These are phyloP conservation scores for Cladophialophora exuberans DNA, from an alignment of 2,329 filamentous ascomycete genomes.

Conservation along the genomic window DNA sequence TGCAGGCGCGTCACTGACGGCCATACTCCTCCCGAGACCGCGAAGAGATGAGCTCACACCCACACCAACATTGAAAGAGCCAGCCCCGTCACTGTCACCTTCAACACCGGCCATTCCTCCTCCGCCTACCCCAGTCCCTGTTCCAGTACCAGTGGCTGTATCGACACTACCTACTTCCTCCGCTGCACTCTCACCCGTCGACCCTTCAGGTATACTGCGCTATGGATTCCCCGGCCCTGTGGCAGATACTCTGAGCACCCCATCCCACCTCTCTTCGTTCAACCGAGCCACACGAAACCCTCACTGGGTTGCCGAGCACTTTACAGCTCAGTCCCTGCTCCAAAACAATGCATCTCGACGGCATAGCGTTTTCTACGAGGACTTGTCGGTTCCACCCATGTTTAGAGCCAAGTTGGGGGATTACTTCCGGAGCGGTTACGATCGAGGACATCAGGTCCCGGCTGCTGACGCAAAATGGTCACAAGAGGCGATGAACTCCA, in stretches of 20 bases:
- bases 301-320: conserved; percentile 94
- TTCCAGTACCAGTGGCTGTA: conserved; percentile 35
- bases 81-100: conserved; percentile 35
- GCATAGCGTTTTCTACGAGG: conserved; percentile 81
- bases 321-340: conserved; percentile 82
- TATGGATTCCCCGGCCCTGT: conserved; percentile 93
- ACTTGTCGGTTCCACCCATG: conserved; percentile 74
- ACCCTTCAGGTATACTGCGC: conserved; percentile 76
- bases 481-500: conserved; percentile 91
- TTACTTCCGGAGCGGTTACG: conserved; percentile 93
- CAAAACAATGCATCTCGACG: conserved; percentile 78
- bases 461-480: conserved; percentile 96
- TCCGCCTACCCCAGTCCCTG: conserved; percentile 33
- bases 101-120: conserved; percentile 43
- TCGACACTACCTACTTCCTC: conserved; percentile 15
- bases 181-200: conserved; percentile 57
- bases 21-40: conserved; percentile 66
- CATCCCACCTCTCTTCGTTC: conserved; percentile 81
- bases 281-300: conserved; percentile 91
- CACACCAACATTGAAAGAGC: conserved; percentile 39
- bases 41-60: conserved; percentile 39
- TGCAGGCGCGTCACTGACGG: conserved; percentile 73
- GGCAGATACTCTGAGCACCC: conserved; percentile 75
- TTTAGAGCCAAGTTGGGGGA: conserved; percentile 91
- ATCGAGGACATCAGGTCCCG: conserved; percentile 94